Base-by-base conservation (phyloP, 257 asterid genomes). In the Plectranthus barbatus region DNA sequence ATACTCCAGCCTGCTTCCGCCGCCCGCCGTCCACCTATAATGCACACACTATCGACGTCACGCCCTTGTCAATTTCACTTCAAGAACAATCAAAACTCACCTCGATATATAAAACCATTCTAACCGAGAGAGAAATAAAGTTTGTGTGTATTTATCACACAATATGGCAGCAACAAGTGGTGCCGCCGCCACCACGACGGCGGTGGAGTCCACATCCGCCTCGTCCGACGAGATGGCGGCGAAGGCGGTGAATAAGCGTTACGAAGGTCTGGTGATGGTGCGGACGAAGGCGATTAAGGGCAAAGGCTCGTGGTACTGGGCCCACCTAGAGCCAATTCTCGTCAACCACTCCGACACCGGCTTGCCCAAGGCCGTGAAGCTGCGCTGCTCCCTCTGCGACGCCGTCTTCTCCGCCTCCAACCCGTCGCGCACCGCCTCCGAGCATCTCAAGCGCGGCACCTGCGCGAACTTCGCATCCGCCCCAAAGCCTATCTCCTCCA, bases 401-500 rank as follows among this genome's bases (percentile, higher is more conserved):
- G 97, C 99, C 56, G 92, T 87, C 29, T 93, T 93, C 80, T 93
- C 99, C 56, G 99, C 99, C 33, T 93, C 99, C 0, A 93, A 90
- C 21, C n/a, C n/a, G n/a, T n/a, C n/a, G n/a, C n/a, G n/a, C n/a
- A n/a, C n/a, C n/a, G n/a, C n/a, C n/a, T n/a, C 99, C 61, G 99
- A 93, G 79, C 99, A 93, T 70, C 92, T 93, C 42, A 93, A 90
- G 66, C 64, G 95, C n/a, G 97, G 97, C 29, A 90, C 99, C 34
- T 93, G 99, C 72, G 95, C 97, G 15, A 93, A 87, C 74, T 91
- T 91, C 75, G 73, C 81, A 47, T 67, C 95, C 18, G 74, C 59
- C 4, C 80, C 85, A 0, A 82, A 75, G 18, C 95, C 96, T 79
- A 91, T 84, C 67, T 78, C 98, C 0, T 77, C 96, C 1, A 72